Base-by-base conservation (phyloP, 2,329 filamentous ascomycete species). In the Sarocladium kiliense region DNA sequence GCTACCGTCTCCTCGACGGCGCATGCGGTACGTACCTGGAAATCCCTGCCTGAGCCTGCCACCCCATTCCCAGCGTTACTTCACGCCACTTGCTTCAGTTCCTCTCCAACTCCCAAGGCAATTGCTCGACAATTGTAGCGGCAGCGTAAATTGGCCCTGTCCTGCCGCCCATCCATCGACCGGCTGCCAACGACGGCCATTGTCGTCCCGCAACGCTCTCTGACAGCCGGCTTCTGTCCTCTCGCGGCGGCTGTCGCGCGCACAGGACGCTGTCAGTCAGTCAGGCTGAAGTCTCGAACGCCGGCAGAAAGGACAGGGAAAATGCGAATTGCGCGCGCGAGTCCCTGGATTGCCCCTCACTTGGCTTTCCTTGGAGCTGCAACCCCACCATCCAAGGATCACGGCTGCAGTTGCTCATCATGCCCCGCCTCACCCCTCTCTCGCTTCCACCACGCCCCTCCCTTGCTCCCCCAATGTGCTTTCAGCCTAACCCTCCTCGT, bases 1-100 rank as follows among this genome's bases (percentile, higher is more conserved):
- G 81, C 39, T 85, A 85, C 71, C 77, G 81, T 62, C 71, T 84
- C 39, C 76, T 85, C 54, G 81, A 85, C 62, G 81, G 81, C 61
- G 81, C 81, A 56, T 81, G 76, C 63, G 80, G 80, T 82, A 74
- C 68, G 78, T 75, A 3, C 47, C 32, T 36, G 25, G 2, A 53
- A 39, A 53, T 12, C 14, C 11, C 18, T 32, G 5, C 23, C 23
- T 30, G 14, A 7, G 14, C 25, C 45, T 9, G 10, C 23, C 7
- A 11, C 9, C n/a, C 44, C 12, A 49, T 12, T 9, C 25, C 16
- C 39, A 44, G 39, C 39, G 14, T 23, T 44, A 7, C 39, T 9
- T 14, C 36, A 9, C 39, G 4, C 3, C n/a, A 4, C 6, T 16
- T 39, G 36, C 36, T 39, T 39, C 39, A 39, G 7, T n/a, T 5